Percentiles rank a stretch among this genome's conserved stretches.
Conservation (phyloP, 306 rosid species). For the Fragaria nilgerrensis region DNA sequence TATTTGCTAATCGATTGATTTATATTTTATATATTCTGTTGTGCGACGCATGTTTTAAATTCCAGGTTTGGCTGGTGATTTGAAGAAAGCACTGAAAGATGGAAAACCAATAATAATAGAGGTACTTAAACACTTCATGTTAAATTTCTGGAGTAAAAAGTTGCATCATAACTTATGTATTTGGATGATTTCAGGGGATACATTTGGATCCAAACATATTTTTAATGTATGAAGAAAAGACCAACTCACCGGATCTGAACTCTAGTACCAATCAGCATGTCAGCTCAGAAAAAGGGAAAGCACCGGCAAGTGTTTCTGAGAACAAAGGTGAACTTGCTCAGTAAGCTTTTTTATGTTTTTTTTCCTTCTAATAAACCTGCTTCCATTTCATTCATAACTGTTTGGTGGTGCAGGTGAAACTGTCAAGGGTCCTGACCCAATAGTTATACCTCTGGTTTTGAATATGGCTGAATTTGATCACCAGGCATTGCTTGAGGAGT, state of each 20-base stretch:
- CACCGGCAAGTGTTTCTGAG: constrained; percentile 34
- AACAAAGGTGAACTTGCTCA: constrained; percentile 43
- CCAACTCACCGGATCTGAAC: constrained; percentile 39
- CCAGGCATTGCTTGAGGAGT: constrained; percentile 92
- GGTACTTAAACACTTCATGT: constrained; percentile 38
- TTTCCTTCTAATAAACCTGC: neutral
- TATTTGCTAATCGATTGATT: constrained; percentile 1
- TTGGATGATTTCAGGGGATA: constrained; percentile 49
- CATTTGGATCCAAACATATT: constrained; percentile 97
- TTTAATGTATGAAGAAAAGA: constrained; percentile 76
- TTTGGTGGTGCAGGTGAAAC: constrained; percentile 48
- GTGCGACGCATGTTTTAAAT: constrained; percentile 18
- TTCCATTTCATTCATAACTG: neutral
- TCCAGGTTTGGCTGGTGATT: constrained; percentile 92
- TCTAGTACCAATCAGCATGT: constrained; percentile 10
- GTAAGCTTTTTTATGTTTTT: neutral
- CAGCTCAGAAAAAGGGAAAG: constrained; percentile 35
- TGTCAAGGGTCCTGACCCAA: constrained; percentile 53
- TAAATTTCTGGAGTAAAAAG: neutral
- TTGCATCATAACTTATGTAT: neutral
- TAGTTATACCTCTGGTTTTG: constrained; percentile 76
- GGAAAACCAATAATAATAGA: constrained; percentile 96
- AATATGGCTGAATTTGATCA: constrained; percentile 97
- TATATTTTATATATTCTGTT: neutral
- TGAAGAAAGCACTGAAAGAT: constrained; percentile 97